These are phyloP conservation scores for Colletotrichum godetiae DNA, from an alignment of 2,329 filamentous ascomycete species.

Conservation along the genomic window DNA sequence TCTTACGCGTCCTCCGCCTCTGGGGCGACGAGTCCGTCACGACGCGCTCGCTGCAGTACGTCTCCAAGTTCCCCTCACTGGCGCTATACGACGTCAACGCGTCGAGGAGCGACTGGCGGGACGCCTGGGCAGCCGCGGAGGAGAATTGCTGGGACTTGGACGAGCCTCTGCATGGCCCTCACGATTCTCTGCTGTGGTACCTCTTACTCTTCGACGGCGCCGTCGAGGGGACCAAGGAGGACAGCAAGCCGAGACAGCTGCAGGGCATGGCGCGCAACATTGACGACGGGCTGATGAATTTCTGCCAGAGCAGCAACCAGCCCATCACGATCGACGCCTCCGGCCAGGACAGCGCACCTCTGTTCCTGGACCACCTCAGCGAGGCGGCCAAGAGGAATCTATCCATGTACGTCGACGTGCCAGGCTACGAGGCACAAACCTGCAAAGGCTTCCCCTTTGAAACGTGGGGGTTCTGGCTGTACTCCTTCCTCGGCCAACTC, in stretches of 20 bases:
- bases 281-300: constrained; percentile 47
- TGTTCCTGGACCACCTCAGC: constrained; percentile 47
- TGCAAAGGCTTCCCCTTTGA: constrained; percentile 52
- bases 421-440: constrained; percentile 42
- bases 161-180: constrained; percentile 38
- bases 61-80: constrained; percentile 56
- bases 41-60: constrained; percentile 52
- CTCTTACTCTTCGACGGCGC: constrained; percentile 49
- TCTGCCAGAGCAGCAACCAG: constrained; percentile 31
- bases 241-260: constrained; percentile 38
- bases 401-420: constrained; percentile 45
- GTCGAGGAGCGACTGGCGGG: constrained; percentile 49
- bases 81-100: constrained; percentile 57
- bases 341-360: constrained; percentile 42
- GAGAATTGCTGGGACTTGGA: constrained; percentile 49
- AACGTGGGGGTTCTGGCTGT: constrained; percentile 55
- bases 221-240: constrained; percentile 39
- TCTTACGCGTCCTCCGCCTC: constrained; percentile 58
- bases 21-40: constrained; percentile 55
- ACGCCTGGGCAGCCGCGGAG: constrained; percentile 38
- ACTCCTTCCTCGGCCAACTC: constrained; percentile 53
- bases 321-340: constrained; percentile 45
- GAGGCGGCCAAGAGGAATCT: constrained; percentile 45
- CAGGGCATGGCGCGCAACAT: constrained; percentile 45
- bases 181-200: constrained; percentile 49